Evolutionary conservation across 495 filamentous ascomycete species (phyloP), one percentile per base, ranked within the genome.

Genomic region (Penicillium longicatenatum): DNA sequence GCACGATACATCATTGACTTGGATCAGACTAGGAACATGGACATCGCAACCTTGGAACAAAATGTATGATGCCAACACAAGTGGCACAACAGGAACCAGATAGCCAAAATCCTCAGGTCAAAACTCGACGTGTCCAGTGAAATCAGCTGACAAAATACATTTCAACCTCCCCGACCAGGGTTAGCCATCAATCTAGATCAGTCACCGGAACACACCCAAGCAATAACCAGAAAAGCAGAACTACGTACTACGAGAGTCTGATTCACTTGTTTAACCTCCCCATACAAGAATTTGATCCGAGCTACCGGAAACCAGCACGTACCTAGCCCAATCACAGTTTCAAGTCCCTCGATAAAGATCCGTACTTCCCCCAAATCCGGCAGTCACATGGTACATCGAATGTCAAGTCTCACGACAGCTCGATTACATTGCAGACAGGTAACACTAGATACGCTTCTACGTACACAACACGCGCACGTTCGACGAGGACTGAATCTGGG

Each of bases 401-500:
- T 9, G 45, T 48, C 2, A 30, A 30, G 45, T 48, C 5, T 48
- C 45, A 48, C 45, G 24, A 48, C 45, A 48, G 24, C 8, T 30
- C 16, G 45, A 48, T 49, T 29, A 31, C 31, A 26, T 35, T 51
- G 19, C 47, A 51, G 43, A 44, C 2, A 49, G 19, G 20, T 42
- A 35, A 35, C 43, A 53, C 45, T 33, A 33, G 19, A 50, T 44
- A 24, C n/a, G 14, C 24, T 24, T 29, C 24, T n/a, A 30, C 3
- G 45, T 48, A 31, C 2, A n/a, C 42, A 30, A 30, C 22, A 7
- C 22, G 45, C 16, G 45, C 24, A 48, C 24, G 24, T 48, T 17
- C 24, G 24, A 24, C 16, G 45, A 30, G 14, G 22, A 30, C 22
- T 17, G 12, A 41, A 50, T 55, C 56, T 63, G 53, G 53, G 22